phyloP scores from a whole-genome alignment of 2,329 filamentous ascomycete genomes.

The Aspergillus latus region DNA sequence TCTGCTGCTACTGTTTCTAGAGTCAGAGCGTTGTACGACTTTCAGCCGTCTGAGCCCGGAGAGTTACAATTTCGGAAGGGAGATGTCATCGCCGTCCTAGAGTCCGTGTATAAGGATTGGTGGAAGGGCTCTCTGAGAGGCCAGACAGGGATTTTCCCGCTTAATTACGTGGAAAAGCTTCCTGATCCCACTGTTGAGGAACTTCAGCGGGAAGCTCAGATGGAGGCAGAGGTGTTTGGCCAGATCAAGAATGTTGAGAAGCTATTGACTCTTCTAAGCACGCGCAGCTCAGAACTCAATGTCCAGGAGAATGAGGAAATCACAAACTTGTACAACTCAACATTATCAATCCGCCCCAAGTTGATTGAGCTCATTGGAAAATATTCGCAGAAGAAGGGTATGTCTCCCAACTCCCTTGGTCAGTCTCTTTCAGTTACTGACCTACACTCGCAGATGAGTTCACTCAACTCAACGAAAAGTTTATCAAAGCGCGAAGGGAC shows the following conservation, averaged over 20 bases:
- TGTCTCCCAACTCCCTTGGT: constrained; percentile 12
- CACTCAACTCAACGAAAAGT: constrained; percentile 97
- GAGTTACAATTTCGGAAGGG: constrained; percentile 96
- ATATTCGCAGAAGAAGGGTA: constrained; percentile 98
- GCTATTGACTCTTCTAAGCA: constrained; percentile 84
- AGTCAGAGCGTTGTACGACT: constrained; percentile 91
- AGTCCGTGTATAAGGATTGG: constrained; percentile 99
- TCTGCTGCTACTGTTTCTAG: constrained; percentile 95
- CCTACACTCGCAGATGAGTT: constrained; percentile 72
- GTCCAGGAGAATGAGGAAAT: constrained; percentile 97
- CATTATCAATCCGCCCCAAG: constrained; percentile 90
- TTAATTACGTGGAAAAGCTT: constrained; percentile 98
- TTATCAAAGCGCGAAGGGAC: constrained; percentile 96
- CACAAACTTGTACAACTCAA: constrained; percentile 85
- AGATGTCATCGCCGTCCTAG: constrained; percentile 93
- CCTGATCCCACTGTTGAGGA: constrained; percentile 93
- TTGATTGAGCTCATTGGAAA: constrained; percentile 97
- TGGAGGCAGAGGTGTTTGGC: constrained; percentile 79
- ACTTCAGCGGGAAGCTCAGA: constrained; percentile 90
- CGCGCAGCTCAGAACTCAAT: constrained; percentile 73
- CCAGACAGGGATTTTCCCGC: constrained; percentile 94
- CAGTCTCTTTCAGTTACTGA: constrained; percentile 15
- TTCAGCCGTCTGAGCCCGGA: constrained; percentile 87
- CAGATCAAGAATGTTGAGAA: constrained; percentile 78
- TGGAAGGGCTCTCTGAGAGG: constrained; percentile 95